These are phyloP conservation scores for Candida freyschussii DNA, from an alignment of 1,139 yeast genomes.

Conservation along the genomic window DNA sequence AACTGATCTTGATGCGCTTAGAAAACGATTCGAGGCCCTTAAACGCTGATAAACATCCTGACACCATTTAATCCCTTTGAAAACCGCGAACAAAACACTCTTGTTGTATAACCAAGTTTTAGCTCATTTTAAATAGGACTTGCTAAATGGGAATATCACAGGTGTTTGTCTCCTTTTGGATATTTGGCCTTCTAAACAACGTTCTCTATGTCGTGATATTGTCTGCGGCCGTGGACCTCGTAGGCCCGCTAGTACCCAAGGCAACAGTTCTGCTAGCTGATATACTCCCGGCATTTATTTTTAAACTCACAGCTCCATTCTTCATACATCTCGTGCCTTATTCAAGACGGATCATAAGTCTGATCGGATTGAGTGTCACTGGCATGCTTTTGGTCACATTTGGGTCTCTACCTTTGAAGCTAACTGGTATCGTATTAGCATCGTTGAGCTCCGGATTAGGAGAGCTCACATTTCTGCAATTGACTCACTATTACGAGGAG, in stretches of 20 bases:
- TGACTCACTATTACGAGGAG: conserved; percentile 65
- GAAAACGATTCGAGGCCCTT: conserved; percentile 51
- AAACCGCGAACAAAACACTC: not conserved
- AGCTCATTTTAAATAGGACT: not conserved
- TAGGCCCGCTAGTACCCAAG: conserved; percentile 79
- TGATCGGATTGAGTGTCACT: conserved; percentile 55
- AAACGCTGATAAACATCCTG: conserved; percentile 24
- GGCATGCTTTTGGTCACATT: conserved; percentile 77
- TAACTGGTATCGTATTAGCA: conserved; percentile 76
- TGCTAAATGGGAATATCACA: conserved; percentile 1
- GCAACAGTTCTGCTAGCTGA: conserved; percentile 83
- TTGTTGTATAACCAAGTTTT: not conserved
- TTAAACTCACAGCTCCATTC: conserved; percentile 76
- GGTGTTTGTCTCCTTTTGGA: conserved; percentile 59
- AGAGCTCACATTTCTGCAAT: conserved; percentile 79
- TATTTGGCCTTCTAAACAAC: conserved; percentile 84
- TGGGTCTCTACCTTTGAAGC: conserved; percentile 31
- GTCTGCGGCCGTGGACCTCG: conserved; percentile 88
- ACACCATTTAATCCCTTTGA: not conserved
- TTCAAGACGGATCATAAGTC: conserved; percentile 42
- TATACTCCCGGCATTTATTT: conserved; percentile 71
- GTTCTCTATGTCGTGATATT: conserved; percentile 86
- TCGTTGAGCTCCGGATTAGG: conserved; percentile 87
- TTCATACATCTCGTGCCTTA: conserved; percentile 67
- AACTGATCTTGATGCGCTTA: conserved; percentile 42